These are phyloP conservation scores for Diutina neorugosa DNA, from an alignment of 1,139 yeast species.

Conservation along the genomic window DNA sequence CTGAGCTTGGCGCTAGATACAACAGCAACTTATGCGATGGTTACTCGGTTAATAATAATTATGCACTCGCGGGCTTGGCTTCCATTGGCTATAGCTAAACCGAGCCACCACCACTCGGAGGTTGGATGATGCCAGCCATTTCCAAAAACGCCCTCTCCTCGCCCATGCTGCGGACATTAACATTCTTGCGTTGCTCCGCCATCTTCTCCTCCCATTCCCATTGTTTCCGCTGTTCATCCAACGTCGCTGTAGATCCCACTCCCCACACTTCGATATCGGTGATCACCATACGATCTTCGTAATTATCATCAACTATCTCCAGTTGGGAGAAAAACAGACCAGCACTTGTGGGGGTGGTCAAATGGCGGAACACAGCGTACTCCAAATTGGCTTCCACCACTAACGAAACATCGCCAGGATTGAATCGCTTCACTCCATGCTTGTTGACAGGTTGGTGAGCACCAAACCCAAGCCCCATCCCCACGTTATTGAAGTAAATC, in stretches of 20 bases:
- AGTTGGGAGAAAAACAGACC: background rate
- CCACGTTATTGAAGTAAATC: slow-evolving; percentile 52
- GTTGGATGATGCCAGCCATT: slow-evolving; percentile 52
- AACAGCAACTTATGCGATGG: no score
- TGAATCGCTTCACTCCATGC: slow-evolving; percentile 22
- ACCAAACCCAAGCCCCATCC: slow-evolving; percentile 80
- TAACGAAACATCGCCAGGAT: slow-evolving; percentile 64
- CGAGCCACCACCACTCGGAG: background rate
- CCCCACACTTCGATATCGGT: slow-evolving; percentile 89
- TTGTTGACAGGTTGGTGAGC: slow-evolving; percentile 47
- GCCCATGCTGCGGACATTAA: slow-evolving; percentile 52
- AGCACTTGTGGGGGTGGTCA: slow-evolving; percentile 10
- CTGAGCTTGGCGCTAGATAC: no score
- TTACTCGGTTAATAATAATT: no score
- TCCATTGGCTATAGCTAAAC: background rate
- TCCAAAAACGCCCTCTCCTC: slow-evolving; percentile 83
- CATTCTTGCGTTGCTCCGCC: slow-evolving; percentile 63
- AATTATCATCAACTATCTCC: slow-evolving; percentile 20
- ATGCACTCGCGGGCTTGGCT: background rate
- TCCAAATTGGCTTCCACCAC: slow-evolving; percentile 72
- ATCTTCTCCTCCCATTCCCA: slow-evolving; percentile 93
- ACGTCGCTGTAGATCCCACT: slow-evolving; percentile 63
- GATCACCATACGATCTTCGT: slow-evolving; percentile 61
- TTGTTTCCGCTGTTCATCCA: slow-evolving; percentile 60
- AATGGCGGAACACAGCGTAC: slow-evolving; percentile 66